Percentiles rank a stretch among this genome's conserved stretches.
Evolutionary conservation across 352 stramenopile genomes (phyloP).

Genomic region (Globisporangium nagaii): DNA sequence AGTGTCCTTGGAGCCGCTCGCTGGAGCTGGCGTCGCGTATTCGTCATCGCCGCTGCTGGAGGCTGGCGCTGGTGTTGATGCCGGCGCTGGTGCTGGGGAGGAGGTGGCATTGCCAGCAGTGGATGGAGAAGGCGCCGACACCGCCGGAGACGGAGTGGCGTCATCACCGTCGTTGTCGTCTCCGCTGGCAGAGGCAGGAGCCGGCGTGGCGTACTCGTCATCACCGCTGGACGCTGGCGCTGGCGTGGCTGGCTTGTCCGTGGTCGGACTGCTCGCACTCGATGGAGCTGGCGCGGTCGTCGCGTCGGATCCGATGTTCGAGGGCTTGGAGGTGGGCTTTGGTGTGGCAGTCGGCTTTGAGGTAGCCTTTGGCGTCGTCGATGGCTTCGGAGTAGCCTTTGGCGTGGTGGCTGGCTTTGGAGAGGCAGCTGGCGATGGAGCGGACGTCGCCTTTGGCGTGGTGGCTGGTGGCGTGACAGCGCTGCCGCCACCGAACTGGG

Average conservation of each 20-base stretch:
- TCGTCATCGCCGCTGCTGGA: background rate
- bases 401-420: constrained; percentile 7
- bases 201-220: background rate
- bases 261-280: background rate
- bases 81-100: background rate
- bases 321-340: background rate
- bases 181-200: background rate
- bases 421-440: constrained; percentile 5
- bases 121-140: too few relatives aligned
- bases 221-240: background rate
- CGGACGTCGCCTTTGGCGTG: constrained; percentile 12
- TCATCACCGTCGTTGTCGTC: background rate
- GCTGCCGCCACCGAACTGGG: constrained; percentile 30
- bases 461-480: constrained; percentile 11
- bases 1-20: background rate
- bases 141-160: background rate
- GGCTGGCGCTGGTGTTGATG: background rate
- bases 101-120: background rate
- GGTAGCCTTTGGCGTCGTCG: constrained; percentile 1
- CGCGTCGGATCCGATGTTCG: background rate
- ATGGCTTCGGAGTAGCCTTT: background rate
- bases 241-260: background rate
- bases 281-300: background rate
- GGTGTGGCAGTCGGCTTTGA: background rate
- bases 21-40: background rate